Percentiles rank a stretch among this genome's conserved stretches.
Evolutionary conservation across 495 filamentous ascomycete species (phyloP).

Genomic region (Bryoglossum gracile): DNA sequence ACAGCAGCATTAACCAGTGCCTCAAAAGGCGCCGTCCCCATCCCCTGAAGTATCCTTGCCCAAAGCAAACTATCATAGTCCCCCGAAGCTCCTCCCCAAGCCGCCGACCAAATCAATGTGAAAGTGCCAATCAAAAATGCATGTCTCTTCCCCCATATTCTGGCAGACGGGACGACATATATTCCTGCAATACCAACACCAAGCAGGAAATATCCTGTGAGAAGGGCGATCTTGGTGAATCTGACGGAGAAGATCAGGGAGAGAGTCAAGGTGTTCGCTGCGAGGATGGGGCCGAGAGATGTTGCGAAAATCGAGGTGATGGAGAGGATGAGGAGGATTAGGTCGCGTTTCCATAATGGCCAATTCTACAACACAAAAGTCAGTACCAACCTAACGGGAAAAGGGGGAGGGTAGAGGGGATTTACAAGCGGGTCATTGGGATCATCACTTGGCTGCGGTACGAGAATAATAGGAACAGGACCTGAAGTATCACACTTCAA

Average conservation of each 20-base stretch:
- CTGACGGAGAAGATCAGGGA: slow-evolving; percentile 45
- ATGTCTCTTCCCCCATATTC: slow-evolving; percentile 89
- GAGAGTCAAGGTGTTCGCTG: slow-evolving; percentile 74
- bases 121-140: slow-evolving; percentile 73
- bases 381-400: too few relatives aligned
- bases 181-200: slow-evolving; percentile 76
- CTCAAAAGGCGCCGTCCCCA: slow-evolving; percentile 71
- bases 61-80: slow-evolving; percentile 66
- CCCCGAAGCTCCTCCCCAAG: slow-evolving; percentile 66
- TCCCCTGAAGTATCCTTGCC: slow-evolving; percentile 68
- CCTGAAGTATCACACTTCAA: slow-evolving; percentile 71
- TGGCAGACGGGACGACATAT: slow-evolving; percentile 77
- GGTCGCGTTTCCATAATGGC: slow-evolving; percentile 80
- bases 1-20: slow-evolving; percentile 69
- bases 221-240: slow-evolving; percentile 67
- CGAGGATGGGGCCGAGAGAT: slow-evolving; percentile 74
- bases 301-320: slow-evolving; percentile 74
- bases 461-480: slow-evolving; percentile 60
- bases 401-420: too few relatives aligned
- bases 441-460: slow-evolving; percentile 63
- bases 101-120: slow-evolving; percentile 61
- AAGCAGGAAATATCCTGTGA: slow-evolving; percentile 83
- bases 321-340: slow-evolving; percentile 71
- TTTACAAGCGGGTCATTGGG: slow-evolving; percentile 64
- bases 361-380: slow-evolving; percentile 58